phyloP scores from a whole-genome alignment of 257 asterid genomes.

The Oldenlandia corymbosa region DNA sequence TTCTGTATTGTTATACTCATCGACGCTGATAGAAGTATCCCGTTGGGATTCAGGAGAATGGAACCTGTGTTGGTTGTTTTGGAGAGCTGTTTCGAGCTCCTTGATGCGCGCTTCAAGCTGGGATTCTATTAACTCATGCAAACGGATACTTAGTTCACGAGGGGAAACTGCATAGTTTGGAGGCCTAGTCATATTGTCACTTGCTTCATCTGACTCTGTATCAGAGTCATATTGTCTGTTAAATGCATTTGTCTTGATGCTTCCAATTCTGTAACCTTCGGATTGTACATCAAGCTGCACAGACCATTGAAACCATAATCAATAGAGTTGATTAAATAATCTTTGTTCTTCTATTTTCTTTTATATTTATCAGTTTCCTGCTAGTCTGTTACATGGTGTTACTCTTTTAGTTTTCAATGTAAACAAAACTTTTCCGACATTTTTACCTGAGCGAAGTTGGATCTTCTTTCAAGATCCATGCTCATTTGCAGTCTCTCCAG shows the following conservation, averaged over 20 bases:
- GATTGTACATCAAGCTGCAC: conserved; percentile 45
- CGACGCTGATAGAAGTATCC: conserved; percentile 16
- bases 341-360: no score
- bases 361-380: no score
- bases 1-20: conserved; percentile 26
- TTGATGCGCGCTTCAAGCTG: conserved; percentile 45
- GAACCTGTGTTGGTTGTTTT: conserved; percentile 21
- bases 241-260: conserved; percentile 24
- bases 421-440: no score
- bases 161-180: conserved; percentile 56
- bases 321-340: no score
- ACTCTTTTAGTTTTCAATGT: no score
- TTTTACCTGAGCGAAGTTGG: conserved; percentile 40
- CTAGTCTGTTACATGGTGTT: no score
- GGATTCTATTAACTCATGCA: conserved; percentile 56
- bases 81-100: conserved; percentile 55
- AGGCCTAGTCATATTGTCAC: conserved; percentile 23
- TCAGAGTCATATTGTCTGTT: conserved; percentile 10
- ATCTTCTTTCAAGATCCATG: conserved; percentile 37
- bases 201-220: conserved; percentile 28
- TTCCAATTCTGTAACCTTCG: conserved; percentile 38
- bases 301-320: neutral
- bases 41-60: conserved; percentile 25
- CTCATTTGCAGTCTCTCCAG: conserved; percentile 59
- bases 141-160: conserved; percentile 49